Base-by-base conservation (phyloP, 768 basidiomycete genomes). In the Pleurotus sapidus region DNA sequence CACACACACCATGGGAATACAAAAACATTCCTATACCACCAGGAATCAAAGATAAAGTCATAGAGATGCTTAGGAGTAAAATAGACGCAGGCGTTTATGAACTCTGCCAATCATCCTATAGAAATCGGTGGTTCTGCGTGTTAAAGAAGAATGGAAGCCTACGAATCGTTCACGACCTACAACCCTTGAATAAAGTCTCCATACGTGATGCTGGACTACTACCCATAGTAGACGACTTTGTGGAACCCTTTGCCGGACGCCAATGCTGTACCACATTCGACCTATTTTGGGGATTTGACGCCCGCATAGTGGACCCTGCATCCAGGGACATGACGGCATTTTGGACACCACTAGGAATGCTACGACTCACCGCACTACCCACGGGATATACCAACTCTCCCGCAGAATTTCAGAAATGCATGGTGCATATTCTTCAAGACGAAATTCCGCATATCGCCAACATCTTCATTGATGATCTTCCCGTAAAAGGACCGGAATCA, bases 351-450 rank as follows among this genome's bases (percentile, higher is more conserved):
- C 59, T 74, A 4, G 73, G 76, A 1, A 59, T 68, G 0, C 54
- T 74, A 0, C 65, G 66, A 0, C 63, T 79, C 0, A 73, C 69
- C 0, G 67, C 64, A 0, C 45, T 81, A 0, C 77, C 74, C 0
- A 74, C 69, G 59, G 80, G 78, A 0, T 75, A 65, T 42, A 77
- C 77, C 0, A 78, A 79, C 23, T 72, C 65, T 0, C 67, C 64
- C 1, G 53, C 60, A 2, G 67, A 65, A 59, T 75, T 70, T 40
- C 72, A 74, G 34, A 65, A 69, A 23, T 64, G 67, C 42, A 68
- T 72, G 59, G 62, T 61, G 0, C 72, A 72, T 23, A 59, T 77
- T 2, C 37, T 77, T 0, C 62, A 74, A 17, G 57, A 69, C 18
- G 68, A 76, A 59, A 73, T 60, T 46, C 57, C 60, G 0, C 34